Evolutionary conservation across 805 yeast genomes (phyloP).

Genomic region (Kodamaea laetipori): DNA sequence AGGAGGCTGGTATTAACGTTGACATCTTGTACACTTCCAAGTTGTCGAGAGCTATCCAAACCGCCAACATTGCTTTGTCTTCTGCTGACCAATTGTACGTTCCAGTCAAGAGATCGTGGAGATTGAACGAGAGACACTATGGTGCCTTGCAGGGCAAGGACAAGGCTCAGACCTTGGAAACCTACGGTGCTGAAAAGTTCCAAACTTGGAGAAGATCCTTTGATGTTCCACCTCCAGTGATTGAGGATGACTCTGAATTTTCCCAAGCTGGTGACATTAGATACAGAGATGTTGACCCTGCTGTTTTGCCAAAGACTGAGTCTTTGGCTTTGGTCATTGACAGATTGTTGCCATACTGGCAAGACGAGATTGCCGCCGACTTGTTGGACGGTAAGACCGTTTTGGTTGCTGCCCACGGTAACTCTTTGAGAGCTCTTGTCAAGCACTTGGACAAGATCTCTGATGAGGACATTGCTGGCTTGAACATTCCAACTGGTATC

Average conservation of each 20-base stretch:
- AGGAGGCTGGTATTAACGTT: constrained; percentile 82
- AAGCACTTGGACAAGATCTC: constrained; percentile 94
- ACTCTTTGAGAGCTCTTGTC: constrained; percentile 95
- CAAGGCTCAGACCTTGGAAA: constrained; percentile 88
- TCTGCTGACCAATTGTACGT: constrained; percentile 86
- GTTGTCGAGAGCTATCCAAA: constrained; percentile 93
- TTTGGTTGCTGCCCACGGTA: constrained; percentile 95
- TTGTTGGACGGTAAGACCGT: constrained; percentile 87
- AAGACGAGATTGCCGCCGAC: constrained; percentile 84
- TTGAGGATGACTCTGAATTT: constrained; percentile 74
- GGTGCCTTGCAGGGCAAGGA: constrained; percentile 99
- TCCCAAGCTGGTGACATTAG: constrained; percentile 86
- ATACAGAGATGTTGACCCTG: constrained; percentile 81
- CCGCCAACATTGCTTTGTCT: constrained; percentile 92
- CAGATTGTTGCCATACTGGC: constrained; percentile 96
- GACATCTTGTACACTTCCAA: constrained; percentile 89
- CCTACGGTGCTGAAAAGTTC: constrained; percentile 91
- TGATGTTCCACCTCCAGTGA: constrained; percentile 93
- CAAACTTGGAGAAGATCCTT: constrained; percentile 96
- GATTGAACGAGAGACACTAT: constrained; percentile 98
- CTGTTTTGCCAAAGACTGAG: constrained; percentile 89
- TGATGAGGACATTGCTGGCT: constrained; percentile 87
- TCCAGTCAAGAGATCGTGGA: constrained; percentile 94
- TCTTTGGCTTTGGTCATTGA: constrained; percentile 93
- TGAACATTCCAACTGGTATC: constrained; percentile 98